Base-by-base conservation (phyloP, 495 filamentous ascomycete genomes). In the Penicillium tannophilum region DNA sequence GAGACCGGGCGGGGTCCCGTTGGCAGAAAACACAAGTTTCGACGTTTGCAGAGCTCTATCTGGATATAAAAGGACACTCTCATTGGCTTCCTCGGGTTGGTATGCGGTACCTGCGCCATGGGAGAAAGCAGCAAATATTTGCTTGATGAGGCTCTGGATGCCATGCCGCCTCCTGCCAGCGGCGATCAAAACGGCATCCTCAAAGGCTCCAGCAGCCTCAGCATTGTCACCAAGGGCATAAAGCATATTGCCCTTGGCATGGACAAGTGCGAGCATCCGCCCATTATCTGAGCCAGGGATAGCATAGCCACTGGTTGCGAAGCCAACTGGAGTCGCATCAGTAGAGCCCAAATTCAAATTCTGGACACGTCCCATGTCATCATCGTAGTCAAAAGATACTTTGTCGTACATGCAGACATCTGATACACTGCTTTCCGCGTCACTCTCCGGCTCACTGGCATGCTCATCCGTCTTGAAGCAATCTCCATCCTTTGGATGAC, bases 221-320 rank as follows among this genome's bases (percentile, higher is more conserved):
- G 80, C 79, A 64, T 94, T 91, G 59, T 98, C 89, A 24, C 92
- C 92, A 52, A 96, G 73, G 36, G 91, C 85, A 75, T 99, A 99
- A 2, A 98, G 81, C 91, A 98, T 96, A 63, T 98, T 99, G 28
- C 95, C 94, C 72, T 98, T 99, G 3, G 92, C 93, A 74, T 99
- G 95, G 24, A 97, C 84, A 23, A 99, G 79, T 33, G 92, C 89
- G 12, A 98, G 82, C 76, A 99, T 91, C 61, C 95, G 84, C 20
- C 94, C 94, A 72, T 98, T 98, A 61, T 98, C 94, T 23, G 84
- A 88, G 8, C 90, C 90, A 8, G 92, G 82, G 20, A 98, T 90
- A 36, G 86, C 85, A 72, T 94, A 97, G 44, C 91, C 91, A 69
- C 93, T 95, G 19, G 87, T 88, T 1, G 86, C 90, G 69, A 88